Percentiles rank a stretch among this genome's conserved stretches.
Conservation (phyloP, 148 eudicot species). For the Persicaria maculosa region DNA sequence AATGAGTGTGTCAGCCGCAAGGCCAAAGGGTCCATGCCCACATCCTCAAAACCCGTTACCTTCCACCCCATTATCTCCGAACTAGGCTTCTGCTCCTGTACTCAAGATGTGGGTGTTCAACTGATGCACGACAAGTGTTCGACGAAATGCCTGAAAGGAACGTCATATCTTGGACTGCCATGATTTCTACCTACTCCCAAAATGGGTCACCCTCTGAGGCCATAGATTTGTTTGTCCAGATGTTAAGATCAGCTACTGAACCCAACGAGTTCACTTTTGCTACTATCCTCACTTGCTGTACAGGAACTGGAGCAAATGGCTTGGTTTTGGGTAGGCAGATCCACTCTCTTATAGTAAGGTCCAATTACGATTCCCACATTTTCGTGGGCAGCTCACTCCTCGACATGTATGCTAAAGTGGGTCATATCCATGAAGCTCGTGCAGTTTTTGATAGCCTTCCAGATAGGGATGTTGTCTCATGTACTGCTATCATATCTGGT, state of each 20-base stretch:
- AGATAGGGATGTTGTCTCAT: conserved; percentile 79
- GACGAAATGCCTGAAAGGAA: conserved; percentile 84
- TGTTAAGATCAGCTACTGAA: conserved; percentile 80
- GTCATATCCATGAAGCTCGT: conserved; percentile 61
- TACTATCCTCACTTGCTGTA: conserved; percentile 58
- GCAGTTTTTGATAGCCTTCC: conserved; percentile 50
- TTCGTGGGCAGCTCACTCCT: conserved; percentile 93
- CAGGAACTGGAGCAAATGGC: conserved; percentile 31
- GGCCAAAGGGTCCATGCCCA: too few relatives aligned
- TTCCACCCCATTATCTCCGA: too few relatives aligned
- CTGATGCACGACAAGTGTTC: conserved; percentile 58
- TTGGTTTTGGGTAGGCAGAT: conserved; percentile 58
- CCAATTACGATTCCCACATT: conserved; percentile 49
- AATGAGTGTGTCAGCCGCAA: too few relatives aligned
- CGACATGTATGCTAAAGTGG: conserved; percentile 86
- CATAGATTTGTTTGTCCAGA: conserved; percentile 44
- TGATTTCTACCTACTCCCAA: conserved; percentile 66
- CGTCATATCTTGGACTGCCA: conserved; percentile 90
- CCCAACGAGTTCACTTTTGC: conserved; percentile 92
- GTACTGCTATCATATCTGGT: conserved; percentile 86
- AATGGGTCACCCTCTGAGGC: conserved; percentile 45
- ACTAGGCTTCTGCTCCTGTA: conserved; percentile 61
- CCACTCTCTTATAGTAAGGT: conserved; percentile 54
- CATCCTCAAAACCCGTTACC: too few relatives aligned
- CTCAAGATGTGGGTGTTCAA: conserved; percentile 46